Evolutionary conservation across 306 rosid genomes (phyloP).

Genomic region (Betula pendula): DNA sequence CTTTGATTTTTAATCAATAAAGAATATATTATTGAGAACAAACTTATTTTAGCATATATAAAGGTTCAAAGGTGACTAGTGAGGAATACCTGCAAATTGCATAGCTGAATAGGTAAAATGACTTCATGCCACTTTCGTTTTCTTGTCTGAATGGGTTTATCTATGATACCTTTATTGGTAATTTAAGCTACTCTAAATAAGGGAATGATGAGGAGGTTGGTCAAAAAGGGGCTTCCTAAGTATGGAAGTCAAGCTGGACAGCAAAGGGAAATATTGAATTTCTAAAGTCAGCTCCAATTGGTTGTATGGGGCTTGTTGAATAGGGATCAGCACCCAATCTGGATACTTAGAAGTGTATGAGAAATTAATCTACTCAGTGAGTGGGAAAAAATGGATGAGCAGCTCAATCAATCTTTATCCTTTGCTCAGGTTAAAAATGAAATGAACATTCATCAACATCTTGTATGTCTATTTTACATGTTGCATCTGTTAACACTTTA

Average conservation of each 20-base stretch:
- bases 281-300: neutral
- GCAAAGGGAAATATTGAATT: neutral
- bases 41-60: neutral
- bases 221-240: neutral
- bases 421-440: neutral
- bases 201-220: neutral
- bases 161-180: neutral
- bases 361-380: neutral
- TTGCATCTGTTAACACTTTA: neutral
- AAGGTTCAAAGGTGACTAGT: neutral
- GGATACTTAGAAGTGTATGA: neutral
- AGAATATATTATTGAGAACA: neutral
- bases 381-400: neutral
- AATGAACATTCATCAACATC: neutral
- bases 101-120: neutral
- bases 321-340: neutral
- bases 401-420: neutral
- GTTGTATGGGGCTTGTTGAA: neutral
- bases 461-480: neutral
- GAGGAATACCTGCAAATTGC: neutral
- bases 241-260: neutral
- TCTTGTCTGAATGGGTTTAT: neutral
- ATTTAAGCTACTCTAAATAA: neutral
- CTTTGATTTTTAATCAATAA: constrained; percentile 1
- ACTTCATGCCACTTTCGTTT: neutral